Base-by-base conservation (phyloP, 768 basidiomycete genomes). In the Suillus plorans region DNA sequence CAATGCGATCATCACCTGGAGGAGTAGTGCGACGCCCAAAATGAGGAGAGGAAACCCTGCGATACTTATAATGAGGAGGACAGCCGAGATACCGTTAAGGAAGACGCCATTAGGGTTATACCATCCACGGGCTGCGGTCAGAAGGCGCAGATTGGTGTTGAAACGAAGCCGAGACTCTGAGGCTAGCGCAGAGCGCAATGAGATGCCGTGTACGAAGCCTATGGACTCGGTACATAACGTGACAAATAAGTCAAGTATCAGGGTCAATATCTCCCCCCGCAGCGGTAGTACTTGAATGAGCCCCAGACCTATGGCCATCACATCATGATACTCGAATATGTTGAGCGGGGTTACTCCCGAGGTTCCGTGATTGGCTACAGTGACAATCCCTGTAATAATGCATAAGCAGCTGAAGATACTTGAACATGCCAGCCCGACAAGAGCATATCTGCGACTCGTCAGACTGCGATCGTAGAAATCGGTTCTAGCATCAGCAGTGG, bases 31-130 rank as follows among this genome's bases (percentile, higher is more conserved):
- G 5, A 47, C n/a, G 12, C 45, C 45, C 45, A 47, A 47, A 47
- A 47, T 12, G 5, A 47, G 45, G 34, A 76, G 69, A 2, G 75
- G 75, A n/a, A 71, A 66, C 18, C 69, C 71, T 61, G 67, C n/a
- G 10, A 47, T 2, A 1, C 20, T 9, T 18, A 74, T 60, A 61
- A 76, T 61, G 28, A 31, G 28, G 64, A 75, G 72, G 22, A 77
- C 53, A 37, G 69, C 67, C 74, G 73, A 74, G 44, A 70, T 9
- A 14, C 67, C 0, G 13, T 72, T 76, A 2, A 62, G 72, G 9
- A 56, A 0, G 7, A 66, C 68, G 49, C 75, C 70, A 13, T 73
- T 75, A 13, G 74, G 69, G 47, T 65, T 70, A 9, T 66, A 64
- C 42, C 37, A 63, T 3, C 70, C 69, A 1, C 16, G 41, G 16